Conservation (phyloP, 306 rosid genomes). For the Vigna angularis region DNA sequence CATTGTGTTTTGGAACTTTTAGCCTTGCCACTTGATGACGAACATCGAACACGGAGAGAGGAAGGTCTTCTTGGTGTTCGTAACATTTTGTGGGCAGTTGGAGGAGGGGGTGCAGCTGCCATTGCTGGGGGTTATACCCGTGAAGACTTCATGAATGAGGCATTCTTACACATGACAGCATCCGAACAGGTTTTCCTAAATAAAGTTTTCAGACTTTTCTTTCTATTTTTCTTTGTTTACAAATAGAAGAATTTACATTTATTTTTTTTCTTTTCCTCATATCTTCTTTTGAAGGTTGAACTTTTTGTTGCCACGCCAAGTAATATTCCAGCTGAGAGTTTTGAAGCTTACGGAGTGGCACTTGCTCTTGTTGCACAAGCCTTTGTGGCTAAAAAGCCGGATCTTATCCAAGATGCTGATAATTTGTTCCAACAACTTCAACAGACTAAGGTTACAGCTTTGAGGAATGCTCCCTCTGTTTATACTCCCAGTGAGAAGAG, state of each 20-base stretch:
- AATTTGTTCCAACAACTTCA: conserved; percentile 92
- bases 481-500: conserved; percentile 65
- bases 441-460: conserved; percentile 71
- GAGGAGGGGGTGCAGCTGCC: conserved; percentile 99
- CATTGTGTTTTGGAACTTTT: conserved; percentile 91
- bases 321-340: conserved; percentile 95
- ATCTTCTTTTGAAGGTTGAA: conserved; percentile 71
- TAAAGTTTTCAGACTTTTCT: conserved; percentile 25
- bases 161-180: conserved; percentile 86
- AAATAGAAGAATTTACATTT: not conserved
- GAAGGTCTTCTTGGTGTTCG: conserved; percentile 95
- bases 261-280: not conserved
- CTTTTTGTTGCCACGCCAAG: conserved; percentile 93
- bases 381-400: conserved; percentile 84
- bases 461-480: conserved; percentile 55
- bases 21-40: conserved; percentile 75
- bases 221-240: not conserved
- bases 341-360: conserved; percentile 96
- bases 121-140: conserved; percentile 92
- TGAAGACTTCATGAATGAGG: conserved; percentile 88
- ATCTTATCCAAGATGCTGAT: conserved; percentile 92
- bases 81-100: conserved; percentile 94
- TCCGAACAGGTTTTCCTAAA: conserved; percentile 77
- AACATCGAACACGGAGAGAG: conserved; percentile 66
- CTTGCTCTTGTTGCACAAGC: conserved; percentile 96